Base-by-base conservation (phyloP, 495 filamentous ascomycete genomes). In the Terfezia claveryi region DNA sequence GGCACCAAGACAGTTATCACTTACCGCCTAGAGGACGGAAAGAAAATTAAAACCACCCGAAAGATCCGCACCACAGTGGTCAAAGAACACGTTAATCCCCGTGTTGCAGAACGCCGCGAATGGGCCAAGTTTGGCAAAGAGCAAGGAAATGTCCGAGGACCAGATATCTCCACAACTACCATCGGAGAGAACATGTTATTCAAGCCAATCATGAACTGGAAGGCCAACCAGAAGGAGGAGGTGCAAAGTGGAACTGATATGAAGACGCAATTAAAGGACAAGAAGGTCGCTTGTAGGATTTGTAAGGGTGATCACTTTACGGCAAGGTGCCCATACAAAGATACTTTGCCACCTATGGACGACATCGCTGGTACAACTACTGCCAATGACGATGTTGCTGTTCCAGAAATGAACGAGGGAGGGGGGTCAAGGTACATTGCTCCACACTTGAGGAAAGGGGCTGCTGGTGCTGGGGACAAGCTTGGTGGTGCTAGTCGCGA, bases 221-320 rank as follows among this genome's bases (percentile, higher is more conserved):
- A 86, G 72, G 80, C 80, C 62, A 83, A 85, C 59, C 80, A 80
- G 54, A 83, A 83, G 72, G 84, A 89, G 69, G 85, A 87, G 68
- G 70, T 72, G 63, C 73, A 75, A 57, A 81, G 80, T 57, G 79
- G 82, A 71, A 84, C 85, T 74, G 76, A 75, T 63, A 80, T 94
- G 74, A 91, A 87, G 74, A 85, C 87, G 61, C 78, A 85, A 75
- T 75, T 95, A 57, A 94, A 89, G 80, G 85, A 94, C 71, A 94
- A 94, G 78, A 94, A 94, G 76, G 92, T 98, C 72, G 95, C 95
- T 76, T 98, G 91, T 71, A 80, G 91, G 73, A 96, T 98, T 66
- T 98, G 91, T 72, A 83, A 80, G 68, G 91, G 92, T 61, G 92
- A 96, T 72, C 91, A 98, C 75, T 98, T 94, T 73, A 98, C 91